Percentiles rank a stretch among this genome's conserved stretches.
phyloP scores from a whole-genome alignment of 345 rosid species.

The Salix exigua region DNA sequence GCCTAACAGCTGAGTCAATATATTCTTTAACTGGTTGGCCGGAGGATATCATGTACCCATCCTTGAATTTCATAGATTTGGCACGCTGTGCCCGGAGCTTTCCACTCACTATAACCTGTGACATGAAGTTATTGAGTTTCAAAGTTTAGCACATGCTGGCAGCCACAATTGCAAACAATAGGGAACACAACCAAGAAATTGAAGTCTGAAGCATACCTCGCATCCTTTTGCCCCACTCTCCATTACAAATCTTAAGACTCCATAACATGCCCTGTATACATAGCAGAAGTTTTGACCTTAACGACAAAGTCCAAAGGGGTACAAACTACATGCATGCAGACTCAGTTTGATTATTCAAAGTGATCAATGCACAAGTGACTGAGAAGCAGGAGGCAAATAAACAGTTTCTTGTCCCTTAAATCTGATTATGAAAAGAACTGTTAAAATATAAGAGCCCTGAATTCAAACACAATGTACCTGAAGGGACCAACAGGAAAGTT shows the following conservation, averaged over 20 bases:
- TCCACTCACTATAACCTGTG: conserved; percentile 87
- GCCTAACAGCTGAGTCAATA: conserved; percentile 87
- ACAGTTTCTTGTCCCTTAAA: neutral
- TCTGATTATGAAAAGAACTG: neutral
- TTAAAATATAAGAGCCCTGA: neutral
- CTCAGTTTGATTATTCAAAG: neutral
- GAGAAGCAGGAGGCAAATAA: neutral
- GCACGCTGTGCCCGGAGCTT: conserved; percentile 89
- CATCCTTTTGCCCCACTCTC: conserved; percentile 92
- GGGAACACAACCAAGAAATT: neutral
- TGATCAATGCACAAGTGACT: neutral
- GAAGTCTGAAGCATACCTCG: conserved; percentile 41
- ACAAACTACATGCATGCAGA: neutral
- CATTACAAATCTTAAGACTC: conserved; percentile 79
- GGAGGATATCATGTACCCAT: conserved; percentile 93
- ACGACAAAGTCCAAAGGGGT: neutral
- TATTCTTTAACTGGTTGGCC: conserved; percentile 90
- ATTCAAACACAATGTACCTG: neutral
- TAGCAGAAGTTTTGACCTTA: neutral
- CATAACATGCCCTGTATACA: conserved; percentile 71
- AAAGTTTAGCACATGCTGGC: neutral
- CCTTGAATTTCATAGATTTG: conserved; percentile 92
- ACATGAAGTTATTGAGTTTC: neutral
- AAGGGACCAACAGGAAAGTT: neutral
- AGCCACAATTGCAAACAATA: neutral